A percentile compares a stretch with the other conserved stretches of the same genome.
Conservation (phyloP, 306 rosid species). For the Rosa persica region DNA sequence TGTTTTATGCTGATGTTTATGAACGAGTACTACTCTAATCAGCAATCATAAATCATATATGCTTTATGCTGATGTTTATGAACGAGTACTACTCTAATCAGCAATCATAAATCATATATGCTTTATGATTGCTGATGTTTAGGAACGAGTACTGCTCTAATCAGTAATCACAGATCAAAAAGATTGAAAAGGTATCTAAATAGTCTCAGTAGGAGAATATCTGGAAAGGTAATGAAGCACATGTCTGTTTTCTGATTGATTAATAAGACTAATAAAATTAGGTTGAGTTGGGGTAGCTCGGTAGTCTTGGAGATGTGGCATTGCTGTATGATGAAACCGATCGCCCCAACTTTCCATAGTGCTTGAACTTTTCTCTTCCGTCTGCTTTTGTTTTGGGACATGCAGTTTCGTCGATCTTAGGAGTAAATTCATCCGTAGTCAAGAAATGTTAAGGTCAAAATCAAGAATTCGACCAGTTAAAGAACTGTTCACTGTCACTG, state of each 20-base stretch:
- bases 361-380: background rate
- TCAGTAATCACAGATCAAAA: background rate
- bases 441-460: too few relatives aligned
- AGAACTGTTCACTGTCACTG: too few relatives aligned
- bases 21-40: too few relatives aligned
- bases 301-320: background rate
- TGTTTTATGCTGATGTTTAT: too few relatives aligned
- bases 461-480: too few relatives aligned
- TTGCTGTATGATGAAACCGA: background rate
- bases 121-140: background rate
- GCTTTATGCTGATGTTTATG: too few relatives aligned
- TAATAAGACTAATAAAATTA: too few relatives aligned
- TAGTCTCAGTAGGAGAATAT: background rate
- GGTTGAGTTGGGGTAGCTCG: background rate
- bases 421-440: too few relatives aligned
- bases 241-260: background rate
- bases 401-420: background rate
- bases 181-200: too few relatives aligned
- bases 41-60: too few relatives aligned
- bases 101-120: too few relatives aligned
- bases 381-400: background rate
- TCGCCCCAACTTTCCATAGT: background rate
- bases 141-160: background rate
- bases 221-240: background rate
- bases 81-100: too few relatives aligned